Conservation (phyloP, 257 asterid genomes). For the Fraxinus cuspidata region DNA sequence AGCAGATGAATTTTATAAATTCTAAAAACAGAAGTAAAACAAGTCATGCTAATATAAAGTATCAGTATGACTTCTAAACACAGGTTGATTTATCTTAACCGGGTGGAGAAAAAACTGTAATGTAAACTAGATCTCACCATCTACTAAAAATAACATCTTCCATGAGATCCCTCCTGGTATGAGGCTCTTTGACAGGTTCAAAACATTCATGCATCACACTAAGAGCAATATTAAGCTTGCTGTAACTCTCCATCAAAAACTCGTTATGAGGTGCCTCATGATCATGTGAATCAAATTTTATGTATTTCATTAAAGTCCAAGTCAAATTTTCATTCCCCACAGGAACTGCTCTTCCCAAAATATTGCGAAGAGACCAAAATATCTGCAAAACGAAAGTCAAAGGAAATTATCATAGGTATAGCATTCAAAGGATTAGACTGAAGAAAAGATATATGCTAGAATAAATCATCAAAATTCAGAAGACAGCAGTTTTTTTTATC, state of each 20-base stretch:
- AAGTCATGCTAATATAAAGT: neutral
- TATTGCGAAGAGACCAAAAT: constrained; percentile 50
- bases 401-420: neutral
- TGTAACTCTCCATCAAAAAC: constrained; percentile 45
- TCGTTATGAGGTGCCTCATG: constrained; percentile 39
- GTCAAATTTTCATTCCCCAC: constrained; percentile 55
- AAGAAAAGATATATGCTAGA: neutral
- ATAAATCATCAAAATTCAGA: constrained; percentile 14
- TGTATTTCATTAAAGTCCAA: constrained; percentile 71
- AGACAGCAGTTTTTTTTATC: neutral
- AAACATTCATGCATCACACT: constrained; percentile 89
- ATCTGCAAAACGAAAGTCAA: constrained; percentile 50
- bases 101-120: neutral
- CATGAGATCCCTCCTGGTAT: constrained; percentile 70
- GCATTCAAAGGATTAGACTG: neutral
- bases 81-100: neutral
- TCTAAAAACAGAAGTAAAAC: neutral
- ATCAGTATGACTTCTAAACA: neutral
- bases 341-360: constrained; percentile 60
- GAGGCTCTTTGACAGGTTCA: constrained; percentile 74
- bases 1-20: neutral
- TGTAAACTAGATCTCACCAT: constrained; percentile 47
- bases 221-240: constrained; percentile 78
- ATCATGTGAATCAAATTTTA: constrained; percentile 35
- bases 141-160: constrained; percentile 80